These are phyloP conservation scores for Persicaria maculosa DNA, from an alignment of 148 eudicot species.

Conservation along the genomic window DNA sequence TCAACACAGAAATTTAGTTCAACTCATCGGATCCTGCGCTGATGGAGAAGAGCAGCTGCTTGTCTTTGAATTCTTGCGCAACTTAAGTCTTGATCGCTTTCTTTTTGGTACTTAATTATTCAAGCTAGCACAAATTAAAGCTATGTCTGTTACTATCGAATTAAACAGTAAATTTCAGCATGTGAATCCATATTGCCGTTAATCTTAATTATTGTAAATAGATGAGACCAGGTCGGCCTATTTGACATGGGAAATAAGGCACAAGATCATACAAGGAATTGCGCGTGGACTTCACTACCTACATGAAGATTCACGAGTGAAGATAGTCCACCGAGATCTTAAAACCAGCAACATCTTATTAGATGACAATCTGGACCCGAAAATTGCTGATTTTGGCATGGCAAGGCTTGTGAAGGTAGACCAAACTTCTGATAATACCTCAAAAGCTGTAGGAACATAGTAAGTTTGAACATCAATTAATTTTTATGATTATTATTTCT, in stretches of 20 bases:
- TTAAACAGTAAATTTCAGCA: not conserved
- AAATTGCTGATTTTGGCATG: conserved; percentile 2
- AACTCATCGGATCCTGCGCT: conserved; percentile 44
- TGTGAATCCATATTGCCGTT: not conserved
- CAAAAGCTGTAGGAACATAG: conserved; percentile 6
- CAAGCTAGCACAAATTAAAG: not conserved
- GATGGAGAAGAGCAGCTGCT: conserved; percentile 28
- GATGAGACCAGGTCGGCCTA: conserved; percentile 10
- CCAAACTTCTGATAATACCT: not conserved
- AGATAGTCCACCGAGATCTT: conserved; percentile 33
- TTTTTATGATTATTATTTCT: not conserved
- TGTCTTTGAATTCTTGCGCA: conserved; percentile 43
- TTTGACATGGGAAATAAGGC: conserved; percentile 27
- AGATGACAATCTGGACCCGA: conserved; percentile 19
- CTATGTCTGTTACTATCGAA: not conserved
- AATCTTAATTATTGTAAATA: conserved; percentile 13
- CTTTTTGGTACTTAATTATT: conserved; percentile 27
- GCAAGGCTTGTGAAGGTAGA: conserved; percentile 2
- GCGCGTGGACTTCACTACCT: conserved; percentile 34
- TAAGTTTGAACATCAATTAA: not conserved
- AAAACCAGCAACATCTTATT: conserved; percentile 35
- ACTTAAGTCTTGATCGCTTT: conserved; percentile 35
- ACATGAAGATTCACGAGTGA: conserved; percentile 33
- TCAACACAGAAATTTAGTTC: conserved; percentile 49
- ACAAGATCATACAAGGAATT: conserved; percentile 31